Conservation (phyloP, 148 eudicot genomes). For the Spergularia bocconei region DNA sequence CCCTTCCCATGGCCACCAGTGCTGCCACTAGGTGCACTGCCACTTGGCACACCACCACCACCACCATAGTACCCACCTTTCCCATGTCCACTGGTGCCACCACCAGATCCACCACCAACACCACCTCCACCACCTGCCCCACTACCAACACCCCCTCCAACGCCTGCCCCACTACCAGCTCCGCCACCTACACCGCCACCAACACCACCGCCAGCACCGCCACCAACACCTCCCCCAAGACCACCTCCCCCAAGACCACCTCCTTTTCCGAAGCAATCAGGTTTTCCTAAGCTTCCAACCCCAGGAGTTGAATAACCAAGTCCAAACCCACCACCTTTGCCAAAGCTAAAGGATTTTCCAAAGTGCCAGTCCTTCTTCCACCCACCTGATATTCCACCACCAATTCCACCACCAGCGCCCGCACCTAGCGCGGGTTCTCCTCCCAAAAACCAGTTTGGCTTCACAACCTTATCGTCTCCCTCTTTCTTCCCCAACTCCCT, state of each 20-base stretch:
- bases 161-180: constrained; percentile 7
- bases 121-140: not conserved
- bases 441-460: constrained; percentile 23
- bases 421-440: constrained; percentile 20
- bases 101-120: not conserved
- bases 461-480: constrained; percentile 12
- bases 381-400: constrained; percentile 9
- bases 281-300: constrained; percentile 20
- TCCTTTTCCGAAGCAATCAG: constrained; percentile 21
- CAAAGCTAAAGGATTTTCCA: constrained; percentile 26
- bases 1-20: constrained; percentile 12
- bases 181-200: not conserved
- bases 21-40: not conserved
- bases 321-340: constrained; percentile 22
- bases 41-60: not conserved
- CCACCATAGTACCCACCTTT: not conserved
- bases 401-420: constrained; percentile 15
- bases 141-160: not conserved
- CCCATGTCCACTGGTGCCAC: constrained; percentile 2
- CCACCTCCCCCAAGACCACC: constrained; percentile 17
- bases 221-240: constrained; percentile 3
- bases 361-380: constrained; percentile 29
- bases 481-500: constrained; percentile 18
- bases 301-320: not conserved
- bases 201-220: not conserved